A percentile compares a stretch with the other conserved stretches of the same genome.
These are phyloP conservation scores for Trematosphaeria pertusa DNA, from an alignment of 2,329 filamentous ascomycete genomes.

Conservation along the genomic window DNA sequence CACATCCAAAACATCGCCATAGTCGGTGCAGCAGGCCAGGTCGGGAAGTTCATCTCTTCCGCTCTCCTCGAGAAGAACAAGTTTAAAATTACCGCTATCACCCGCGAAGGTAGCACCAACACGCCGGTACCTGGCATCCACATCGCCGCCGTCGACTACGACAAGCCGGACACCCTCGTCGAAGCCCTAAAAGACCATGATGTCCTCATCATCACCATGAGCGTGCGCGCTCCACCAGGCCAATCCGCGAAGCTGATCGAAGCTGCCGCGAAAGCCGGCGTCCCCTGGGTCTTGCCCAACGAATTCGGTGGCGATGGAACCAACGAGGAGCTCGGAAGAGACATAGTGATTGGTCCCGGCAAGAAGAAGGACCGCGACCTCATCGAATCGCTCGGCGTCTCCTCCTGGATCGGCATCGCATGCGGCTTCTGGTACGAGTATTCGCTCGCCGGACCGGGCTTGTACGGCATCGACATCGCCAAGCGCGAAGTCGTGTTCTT, in stretches of 20 bases:
- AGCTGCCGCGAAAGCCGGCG: slow-evolving; percentile 47
- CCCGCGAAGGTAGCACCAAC: slow-evolving; percentile 50
- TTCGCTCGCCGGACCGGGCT: slow-evolving; percentile 37
- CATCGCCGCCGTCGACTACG: slow-evolving; percentile 46
- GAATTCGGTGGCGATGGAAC: slow-evolving; percentile 39
- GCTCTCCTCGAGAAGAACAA: slow-evolving; percentile 40
- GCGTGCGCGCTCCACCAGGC: slow-evolving; percentile 31
- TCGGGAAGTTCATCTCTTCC: slow-evolving; percentile 40
- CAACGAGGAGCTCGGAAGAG: slow-evolving; percentile 13
- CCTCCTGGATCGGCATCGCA: slow-evolving; percentile 25
- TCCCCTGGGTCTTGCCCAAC: slow-evolving; percentile 51
- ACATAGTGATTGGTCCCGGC: neutral
- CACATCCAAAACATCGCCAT: slow-evolving; percentile 45
- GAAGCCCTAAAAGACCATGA: slow-evolving; percentile 47
- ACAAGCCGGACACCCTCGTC: slow-evolving; percentile 46
- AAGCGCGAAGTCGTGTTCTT: slow-evolving; percentile 37
- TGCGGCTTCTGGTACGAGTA: slow-evolving; percentile 50
- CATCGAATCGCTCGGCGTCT: slow-evolving; percentile 25
- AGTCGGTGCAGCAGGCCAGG: slow-evolving; percentile 43
- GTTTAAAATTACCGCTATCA: slow-evolving; percentile 48
- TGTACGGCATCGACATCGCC: slow-evolving; percentile 47
- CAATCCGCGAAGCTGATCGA: slow-evolving; percentile 38
- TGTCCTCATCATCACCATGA: slow-evolving; percentile 50
- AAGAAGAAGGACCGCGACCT: slow-evolving; percentile 10
- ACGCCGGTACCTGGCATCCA: slow-evolving; percentile 50